A percentile compares a stretch with the other conserved stretches of the same genome.
phyloP scores from a whole-genome alignment of 2,329 filamentous ascomycete species.

The Paecilomyces formosus region DNA sequence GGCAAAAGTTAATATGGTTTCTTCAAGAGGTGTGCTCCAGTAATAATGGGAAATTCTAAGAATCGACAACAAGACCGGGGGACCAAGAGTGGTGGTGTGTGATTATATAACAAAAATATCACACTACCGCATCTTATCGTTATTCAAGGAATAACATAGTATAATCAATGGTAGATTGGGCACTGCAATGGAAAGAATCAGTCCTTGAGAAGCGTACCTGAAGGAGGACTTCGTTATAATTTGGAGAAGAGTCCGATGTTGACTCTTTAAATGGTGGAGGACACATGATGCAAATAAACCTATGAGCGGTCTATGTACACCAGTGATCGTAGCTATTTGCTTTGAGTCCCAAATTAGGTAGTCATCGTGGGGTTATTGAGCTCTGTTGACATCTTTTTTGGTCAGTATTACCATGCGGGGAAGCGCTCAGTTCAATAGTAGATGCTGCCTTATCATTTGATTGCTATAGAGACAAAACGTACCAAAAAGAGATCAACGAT shows the following conservation, averaged over 20 bases:
- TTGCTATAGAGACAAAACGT: neutral
- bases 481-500: neutral
- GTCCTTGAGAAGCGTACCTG: slow-evolving; percentile 11
- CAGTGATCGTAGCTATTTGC: neutral
- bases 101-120: neutral
- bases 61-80: neutral
- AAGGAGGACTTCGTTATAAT: slow-evolving; percentile 14
- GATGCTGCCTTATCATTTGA: neutral
- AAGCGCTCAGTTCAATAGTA: neutral
- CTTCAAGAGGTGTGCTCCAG: neutral
- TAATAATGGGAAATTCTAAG: neutral
- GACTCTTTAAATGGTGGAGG: neutral
- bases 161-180: neutral
- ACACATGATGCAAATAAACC: neutral
- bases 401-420: neutral
- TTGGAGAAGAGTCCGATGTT: neutral
- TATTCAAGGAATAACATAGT: neutral
- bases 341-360: neutral
- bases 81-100: neutral
- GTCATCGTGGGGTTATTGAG: neutral
- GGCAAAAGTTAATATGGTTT: neutral
- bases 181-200: neutral
- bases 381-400: neutral
- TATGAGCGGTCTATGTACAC: neutral
- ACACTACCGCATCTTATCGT: neutral